Evolutionary conservation across 805 yeast genomes (phyloP), one percentile per base, ranked within the genome.

Genomic region (Starmerella vaccinii): DNA sequence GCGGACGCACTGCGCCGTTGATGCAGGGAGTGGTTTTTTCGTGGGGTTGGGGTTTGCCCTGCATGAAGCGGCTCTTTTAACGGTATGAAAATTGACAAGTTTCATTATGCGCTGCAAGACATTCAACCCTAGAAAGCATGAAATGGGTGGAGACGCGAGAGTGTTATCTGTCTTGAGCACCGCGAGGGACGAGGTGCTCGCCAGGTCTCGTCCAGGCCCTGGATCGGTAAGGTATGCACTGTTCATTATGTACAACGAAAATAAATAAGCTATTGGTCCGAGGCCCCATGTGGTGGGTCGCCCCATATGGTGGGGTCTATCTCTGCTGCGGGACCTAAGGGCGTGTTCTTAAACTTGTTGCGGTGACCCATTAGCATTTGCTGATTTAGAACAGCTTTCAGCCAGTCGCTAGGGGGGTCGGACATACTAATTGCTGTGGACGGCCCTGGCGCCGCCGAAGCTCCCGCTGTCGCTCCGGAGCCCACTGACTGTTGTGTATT

Each of bases 321-420:
- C n/a, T 54, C 57, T 5, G 44, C 26, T 13, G 10, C 40, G 9
- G 48, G 21, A 5, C 52, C 57, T n/a, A 66, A 53, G 12, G 62
- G 58, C 10, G 70, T 64, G 27, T 62, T 62, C 26, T 54, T 58
- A 56, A 65, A 65, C 49, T 61, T 50, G 35, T 57, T 55, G 43
- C 60, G 65, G 27, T 65, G 68, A 10, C 69, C 70, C 46, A 67
- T 61, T n/a, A 62, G 55, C 2, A 59, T 57, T 51, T 65, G 66
- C 43, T 64, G 62, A 43, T 60, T 57, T 47, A 66, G 59, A 23
- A 65, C 51, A 10, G 55, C 47, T 22, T 54, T 48, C 22, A 67
- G 61, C 71, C 71, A 67, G 53, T 67, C 68, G 3, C 18, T 43
- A 15, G 44, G 47, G n/a, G 43, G 27, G 9, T 38, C 45, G 18